Base-by-base conservation (phyloP, 129 eudicot genomes). In the Escallonia herrerae region DNA sequence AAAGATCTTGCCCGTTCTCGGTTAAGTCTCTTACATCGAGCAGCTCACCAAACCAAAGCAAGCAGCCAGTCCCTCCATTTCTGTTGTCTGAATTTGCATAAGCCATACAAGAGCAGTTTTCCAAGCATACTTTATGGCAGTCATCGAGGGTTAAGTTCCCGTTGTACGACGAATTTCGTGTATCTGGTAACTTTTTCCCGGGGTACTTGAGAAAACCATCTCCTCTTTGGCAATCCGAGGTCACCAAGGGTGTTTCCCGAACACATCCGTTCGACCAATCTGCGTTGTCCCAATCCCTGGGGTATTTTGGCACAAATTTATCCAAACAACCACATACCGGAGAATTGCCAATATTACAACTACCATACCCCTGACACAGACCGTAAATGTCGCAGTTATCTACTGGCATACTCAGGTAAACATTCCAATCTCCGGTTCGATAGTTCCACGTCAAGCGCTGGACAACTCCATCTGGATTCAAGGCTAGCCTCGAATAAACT, bases 191-290 rank as follows among this genome's bases (percentile, higher is more conserved):
- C 46, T 86, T 83, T 3, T 80, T 47, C 5, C 38, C 63, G 3
- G 63, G 0, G 54, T 55, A 58, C 69, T 51, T 77, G 2, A 63
- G 8, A 59, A 83, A 86, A 38, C 78, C 83, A 4, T 83, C 89
- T 40, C 68, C 78, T 8, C 33, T 39, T 15, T 44, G 5, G 33
- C 80, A 86, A 43, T 70, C 71, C 63, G 80, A 70, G 1, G 62
- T 68, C 15, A 8, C 71, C 63, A 82, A 70, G 1, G 62, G 71
- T 13, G 12, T 57, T 44, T 39, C 63, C 39, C 76, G 10, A 2
- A 53, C 68, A 66, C 95, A 86, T 8, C 95, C 90, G 43, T 67
- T 62, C 9, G 79, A 69, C 89, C 84, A 83, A 61, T 86, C 72
- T 14, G 65, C 60, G 4, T 5, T 15, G 5, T 9, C 70, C 89